phyloP scores from a whole-genome alignment of 352 stramenopile species.

The Pythium utonaiense region DNA sequence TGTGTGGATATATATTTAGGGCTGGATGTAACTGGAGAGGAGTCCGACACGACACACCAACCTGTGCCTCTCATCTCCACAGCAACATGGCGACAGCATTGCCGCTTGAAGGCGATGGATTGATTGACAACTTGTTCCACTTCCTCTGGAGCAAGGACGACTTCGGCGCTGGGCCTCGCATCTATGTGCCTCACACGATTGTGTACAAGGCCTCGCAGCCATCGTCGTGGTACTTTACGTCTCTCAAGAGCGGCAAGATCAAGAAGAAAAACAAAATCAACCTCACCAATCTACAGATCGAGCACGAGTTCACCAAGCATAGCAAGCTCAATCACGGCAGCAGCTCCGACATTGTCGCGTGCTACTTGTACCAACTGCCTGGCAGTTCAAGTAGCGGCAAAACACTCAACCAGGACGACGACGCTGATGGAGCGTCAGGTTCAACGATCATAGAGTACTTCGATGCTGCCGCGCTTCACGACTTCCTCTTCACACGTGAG shows the following conservation, averaged over 20 bases:
- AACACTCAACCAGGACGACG: neutral
- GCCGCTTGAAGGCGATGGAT: slow-evolving; percentile 79
- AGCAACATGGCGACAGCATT: slow-evolving; percentile 47
- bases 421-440: neutral
- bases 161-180: slow-evolving; percentile 74
- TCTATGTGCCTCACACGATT: slow-evolving; percentile 93
- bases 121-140: slow-evolving; percentile 88
- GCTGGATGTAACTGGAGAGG: neutral
- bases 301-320: slow-evolving; percentile 92
- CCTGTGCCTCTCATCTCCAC: too few species aligned
- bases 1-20: neutral
- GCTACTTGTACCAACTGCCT: slow-evolving; percentile 77
- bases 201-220: slow-evolving; percentile 92
- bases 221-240: slow-evolving; percentile 95
- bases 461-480: slow-evolving; percentile 74
- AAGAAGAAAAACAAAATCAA: slow-evolving; percentile 92
- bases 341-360: slow-evolving; percentile 87
- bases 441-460: slow-evolving; percentile 92
- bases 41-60: neutral
- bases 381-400: neutral
- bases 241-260: slow-evolving; percentile 70
- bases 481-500: slow-evolving; percentile 92
- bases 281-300: slow-evolving; percentile 90
- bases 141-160: slow-evolving; percentile 92
- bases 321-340: slow-evolving; percentile 24